Conservation (phyloP, 805 yeast species). For the Kuraishia piskuri region DNA sequence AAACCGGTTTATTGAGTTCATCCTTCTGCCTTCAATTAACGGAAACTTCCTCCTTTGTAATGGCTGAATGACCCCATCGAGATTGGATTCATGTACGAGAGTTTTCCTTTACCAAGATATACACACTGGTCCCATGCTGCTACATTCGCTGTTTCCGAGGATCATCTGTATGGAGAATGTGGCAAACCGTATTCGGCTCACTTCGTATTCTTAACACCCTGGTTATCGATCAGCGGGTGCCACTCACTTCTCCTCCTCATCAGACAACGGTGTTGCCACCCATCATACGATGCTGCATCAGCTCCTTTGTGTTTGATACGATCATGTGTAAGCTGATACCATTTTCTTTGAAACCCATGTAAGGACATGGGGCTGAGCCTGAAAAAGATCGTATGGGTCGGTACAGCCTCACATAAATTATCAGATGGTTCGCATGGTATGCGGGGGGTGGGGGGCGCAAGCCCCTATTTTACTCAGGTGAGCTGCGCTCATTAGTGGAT, state of each 20-base stretch:
- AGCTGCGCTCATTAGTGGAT: neutral
- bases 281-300: neutral
- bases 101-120: too few species aligned
- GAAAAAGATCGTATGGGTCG: too few species aligned
- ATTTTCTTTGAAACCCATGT: too few species aligned
- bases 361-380: neutral
- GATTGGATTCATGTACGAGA: neutral
- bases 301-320: neutral
- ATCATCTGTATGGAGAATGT: neutral
- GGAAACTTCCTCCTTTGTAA: neutral
- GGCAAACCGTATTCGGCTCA: neutral
- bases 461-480: neutral
- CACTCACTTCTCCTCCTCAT: neutral
- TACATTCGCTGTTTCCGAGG: too few species aligned
- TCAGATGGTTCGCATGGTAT: neutral
- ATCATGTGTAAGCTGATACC: neutral
- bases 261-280: neutral
- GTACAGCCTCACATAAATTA: neutral
- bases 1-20: too few species aligned
- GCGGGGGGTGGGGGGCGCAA: neutral
- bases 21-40: too few species aligned
- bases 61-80: neutral
- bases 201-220: too few species aligned
- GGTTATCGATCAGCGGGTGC: too few species aligned
- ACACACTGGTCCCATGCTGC: neutral